Evolutionary conservation across 768 basidiomycete genomes (phyloP).

Genomic region (Cystoderma amianthinum): DNA sequence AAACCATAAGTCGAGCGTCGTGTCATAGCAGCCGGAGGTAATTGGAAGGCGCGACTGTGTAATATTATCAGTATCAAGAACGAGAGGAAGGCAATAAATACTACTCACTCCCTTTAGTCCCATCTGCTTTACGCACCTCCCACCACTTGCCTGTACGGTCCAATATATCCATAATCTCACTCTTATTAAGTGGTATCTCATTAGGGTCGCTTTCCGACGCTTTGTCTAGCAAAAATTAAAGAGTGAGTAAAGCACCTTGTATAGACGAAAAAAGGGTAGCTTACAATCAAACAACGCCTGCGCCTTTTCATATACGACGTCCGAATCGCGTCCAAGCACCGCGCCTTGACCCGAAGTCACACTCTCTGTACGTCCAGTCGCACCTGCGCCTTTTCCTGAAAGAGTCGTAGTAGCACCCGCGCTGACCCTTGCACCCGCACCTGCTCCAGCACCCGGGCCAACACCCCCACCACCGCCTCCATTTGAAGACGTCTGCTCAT

Average conservation of each 20-base stretch:
- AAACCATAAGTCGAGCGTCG: too few species aligned
- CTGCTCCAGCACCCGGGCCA: too few species aligned
- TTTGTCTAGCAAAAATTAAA: too few species aligned
- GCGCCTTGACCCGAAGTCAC: neutral
- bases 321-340: neutral
- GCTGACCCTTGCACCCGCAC: too few species aligned
- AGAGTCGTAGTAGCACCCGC: too few species aligned
- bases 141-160: slow-evolving; percentile 95
- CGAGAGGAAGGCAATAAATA: slow-evolving; percentile 4
- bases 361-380: too few species aligned
- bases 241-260: too few species aligned
- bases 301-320: neutral
- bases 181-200: slow-evolving; percentile 91
- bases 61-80: slow-evolving; percentile 6
- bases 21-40: slow-evolving; percentile 75
- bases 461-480: neutral
- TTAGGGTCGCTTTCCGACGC: slow-evolving; percentile 95
- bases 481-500: neutral
- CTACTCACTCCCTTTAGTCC: slow-evolving; percentile 67
- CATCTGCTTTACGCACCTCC: slow-evolving; percentile 80
- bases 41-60: slow-evolving; percentile 75
- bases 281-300: neutral
- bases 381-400: too few species aligned
- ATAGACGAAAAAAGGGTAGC: neutral
- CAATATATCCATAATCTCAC: slow-evolving; percentile 86